Conservation (phyloP, 192 early-diverging fungal species). For the Coemansia sp. region DNA sequence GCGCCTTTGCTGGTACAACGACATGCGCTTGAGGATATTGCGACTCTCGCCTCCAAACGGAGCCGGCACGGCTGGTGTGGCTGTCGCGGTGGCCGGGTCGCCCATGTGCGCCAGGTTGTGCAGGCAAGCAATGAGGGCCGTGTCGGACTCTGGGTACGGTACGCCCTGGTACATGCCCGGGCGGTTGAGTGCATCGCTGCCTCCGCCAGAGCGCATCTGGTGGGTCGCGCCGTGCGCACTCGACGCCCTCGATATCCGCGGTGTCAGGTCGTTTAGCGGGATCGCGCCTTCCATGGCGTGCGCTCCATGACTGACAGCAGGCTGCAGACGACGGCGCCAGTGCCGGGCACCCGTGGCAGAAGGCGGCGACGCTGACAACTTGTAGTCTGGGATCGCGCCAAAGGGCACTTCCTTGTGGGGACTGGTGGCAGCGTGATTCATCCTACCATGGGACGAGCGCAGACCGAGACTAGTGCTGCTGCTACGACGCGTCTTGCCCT, state of each 20-base stretch:
- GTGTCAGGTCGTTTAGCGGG: not conserved
- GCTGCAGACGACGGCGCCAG: slow-evolving; percentile 24
- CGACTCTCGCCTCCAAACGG: not conserved
- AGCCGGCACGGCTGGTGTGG: not conserved
- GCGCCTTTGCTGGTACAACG: slow-evolving; percentile 21
- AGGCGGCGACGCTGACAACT: slow-evolving; percentile 1
- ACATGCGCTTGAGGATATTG: slow-evolving; percentile 30
- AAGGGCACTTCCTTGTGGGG: slow-evolving; percentile 47
- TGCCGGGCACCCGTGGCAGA: not conserved
- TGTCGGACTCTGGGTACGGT: slow-evolving; percentile 21
- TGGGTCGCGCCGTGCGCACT: not conserved
- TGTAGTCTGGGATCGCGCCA: slow-evolving; percentile 38
- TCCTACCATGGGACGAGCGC: not conserved
- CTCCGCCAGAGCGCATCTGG: not conserved
- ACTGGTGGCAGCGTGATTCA: slow-evolving; percentile 12
- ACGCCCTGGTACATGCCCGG: slow-evolving; percentile 41
- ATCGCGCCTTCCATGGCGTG: slow-evolving; percentile 2
- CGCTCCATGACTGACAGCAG: slow-evolving; percentile 1
- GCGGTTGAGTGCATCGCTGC: slow-evolving; percentile 19
- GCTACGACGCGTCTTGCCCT: not conserved
- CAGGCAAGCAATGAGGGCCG: slow-evolving; percentile 25
- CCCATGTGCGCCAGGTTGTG: slow-evolving; percentile 32
- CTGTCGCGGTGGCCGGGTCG: not conserved
- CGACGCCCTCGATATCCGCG: not conserved
- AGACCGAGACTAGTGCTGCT: not conserved